Base-by-base conservation (phyloP, 768 basidiomycete species). In the Collybia sordida region DNA sequence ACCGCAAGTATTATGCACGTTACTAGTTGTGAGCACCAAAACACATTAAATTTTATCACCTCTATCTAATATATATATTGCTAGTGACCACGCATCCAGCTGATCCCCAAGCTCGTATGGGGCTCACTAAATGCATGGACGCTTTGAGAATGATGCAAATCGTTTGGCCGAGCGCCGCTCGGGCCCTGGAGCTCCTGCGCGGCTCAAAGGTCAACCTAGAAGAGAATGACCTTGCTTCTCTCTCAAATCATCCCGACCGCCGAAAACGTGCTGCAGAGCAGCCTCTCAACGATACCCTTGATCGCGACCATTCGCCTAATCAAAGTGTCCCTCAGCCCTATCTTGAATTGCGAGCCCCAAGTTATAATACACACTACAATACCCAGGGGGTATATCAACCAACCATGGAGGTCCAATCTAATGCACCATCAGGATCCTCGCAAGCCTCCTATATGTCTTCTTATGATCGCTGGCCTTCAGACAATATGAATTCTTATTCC, bases 1-100 rank as follows among this genome's bases (percentile, higher is more conserved):
- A 85, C 85, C 2, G 88, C 88, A 14, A 81, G 81, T 49, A 81
- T 91, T 45, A 89, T 88, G 86, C 90, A 91, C 58, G 80, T 88
- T 40, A 82, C 82, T 2, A 83, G 73, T 35, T 65, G 89, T 92
- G 59, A 56, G 88, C 78, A 11, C 4, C 42, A 43, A 21, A 41
- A 21, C 12, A 37, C 17, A 4, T 35, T 42, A 39, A 59, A n/a
- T n/a, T 42, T 31, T 36, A 23, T 27, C 18, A 36, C 25, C 18
- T 46, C 46, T 19, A 54, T 50, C 42, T 27, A 18, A 34, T 3
- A 17, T 19, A 18, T 15, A 1, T 6, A 6, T 15, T 54, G 8
- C 12, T 12, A 85, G 89, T 90, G 36, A 83, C 80, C 17, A 69
- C 78, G 11, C 79, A 82, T 63, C 81, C 86, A 1, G 66, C 72